phyloP scores from a whole-genome alignment of 768 basidiomycete species.

The Tricholoma furcatifolium region DNA sequence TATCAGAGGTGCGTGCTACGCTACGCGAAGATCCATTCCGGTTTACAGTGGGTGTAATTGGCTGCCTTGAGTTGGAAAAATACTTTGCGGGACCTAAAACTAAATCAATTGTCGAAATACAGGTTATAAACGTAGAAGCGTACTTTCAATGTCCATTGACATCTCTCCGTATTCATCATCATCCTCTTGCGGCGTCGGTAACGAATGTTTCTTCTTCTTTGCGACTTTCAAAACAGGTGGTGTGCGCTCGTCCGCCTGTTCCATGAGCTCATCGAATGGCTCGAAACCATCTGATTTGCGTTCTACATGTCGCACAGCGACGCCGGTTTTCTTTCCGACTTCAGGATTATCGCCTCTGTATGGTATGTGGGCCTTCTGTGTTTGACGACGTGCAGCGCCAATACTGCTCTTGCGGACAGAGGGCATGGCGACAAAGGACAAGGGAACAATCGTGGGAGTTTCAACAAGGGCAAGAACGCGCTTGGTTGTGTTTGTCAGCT shows the following conservation, averaged over 20 bases:
- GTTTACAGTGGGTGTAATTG: conserved; percentile 38
- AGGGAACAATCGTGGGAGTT: conserved; percentile 23
- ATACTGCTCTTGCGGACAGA: no score
- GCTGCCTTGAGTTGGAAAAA: conserved; percentile 38
- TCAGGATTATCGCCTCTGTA: conserved; percentile 70
- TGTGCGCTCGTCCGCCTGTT: conserved; percentile 62
- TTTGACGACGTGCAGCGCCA: no score
- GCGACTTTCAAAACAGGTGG: conserved; percentile 51
- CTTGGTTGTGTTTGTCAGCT: conserved; percentile 17
- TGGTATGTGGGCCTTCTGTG: no score
- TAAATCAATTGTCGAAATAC: conserved; percentile 14
- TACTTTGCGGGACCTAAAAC: conserved; percentile 40
- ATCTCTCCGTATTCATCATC: conserved; percentile 51
- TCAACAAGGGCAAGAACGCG: conserved; percentile 12
- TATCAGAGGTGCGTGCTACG: conserved; percentile 49
- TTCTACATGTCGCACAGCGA: conserved; percentile 64
- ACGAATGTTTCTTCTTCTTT: conserved; percentile 45
- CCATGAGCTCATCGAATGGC: conserved; percentile 70
- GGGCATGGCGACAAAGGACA: no score
- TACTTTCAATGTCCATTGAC: conserved; percentile 78
- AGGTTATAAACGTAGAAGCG: conserved; percentile 18
- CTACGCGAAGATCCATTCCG: conserved; percentile 42
- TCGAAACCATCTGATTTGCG: conserved; percentile 82
- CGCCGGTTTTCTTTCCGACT: conserved; percentile 80
- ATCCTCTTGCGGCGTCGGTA: conserved; percentile 26